These are phyloP conservation scores for Thelephora aurantiotincta DNA, from an alignment of 768 basidiomycete genomes.

Conservation along the genomic window DNA sequence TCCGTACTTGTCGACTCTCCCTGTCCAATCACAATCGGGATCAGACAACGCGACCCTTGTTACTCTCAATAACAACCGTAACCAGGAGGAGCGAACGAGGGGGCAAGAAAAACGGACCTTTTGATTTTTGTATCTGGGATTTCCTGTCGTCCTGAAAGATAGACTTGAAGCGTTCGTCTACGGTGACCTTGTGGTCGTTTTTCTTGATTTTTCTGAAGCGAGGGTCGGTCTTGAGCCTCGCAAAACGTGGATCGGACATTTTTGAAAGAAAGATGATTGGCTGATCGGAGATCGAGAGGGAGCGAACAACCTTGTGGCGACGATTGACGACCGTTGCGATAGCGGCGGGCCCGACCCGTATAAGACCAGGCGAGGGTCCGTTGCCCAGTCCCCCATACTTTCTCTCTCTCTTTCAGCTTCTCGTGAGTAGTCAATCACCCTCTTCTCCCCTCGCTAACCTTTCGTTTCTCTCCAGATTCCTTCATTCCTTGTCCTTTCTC, in stretches of 20 bases:
- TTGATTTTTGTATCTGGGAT: slow-evolving; percentile 18
- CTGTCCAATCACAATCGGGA: slow-evolving; percentile 18
- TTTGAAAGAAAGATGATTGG: slow-evolving; percentile 4
- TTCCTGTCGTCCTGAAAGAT: slow-evolving; percentile 44
- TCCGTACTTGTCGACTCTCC: slow-evolving; percentile 83
- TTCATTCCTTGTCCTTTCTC: slow-evolving; percentile 10
- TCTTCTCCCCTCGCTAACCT: slow-evolving; percentile 1
- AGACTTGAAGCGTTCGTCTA: slow-evolving; percentile 85
- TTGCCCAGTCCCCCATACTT: slow-evolving; percentile 1
- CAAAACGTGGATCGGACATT: slow-evolving; percentile 83
- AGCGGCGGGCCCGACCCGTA: neutral
- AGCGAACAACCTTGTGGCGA: slow-evolving; percentile 5
- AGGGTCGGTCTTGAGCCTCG: slow-evolving; percentile 78
- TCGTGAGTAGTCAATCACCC: slow-evolving; percentile 12
- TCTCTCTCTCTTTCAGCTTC: slow-evolving; percentile 9
- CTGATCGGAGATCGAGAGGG: neutral
- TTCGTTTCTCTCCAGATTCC: slow-evolving; percentile 5
- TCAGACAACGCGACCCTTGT: too few relatives aligned
- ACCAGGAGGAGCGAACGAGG: neutral
- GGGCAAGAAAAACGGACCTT: slow-evolving; percentile 5
- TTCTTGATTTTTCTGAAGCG: slow-evolving; percentile 81
- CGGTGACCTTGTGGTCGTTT: slow-evolving; percentile 65
- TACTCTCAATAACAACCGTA: neutral
- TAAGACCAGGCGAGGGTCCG: slow-evolving; percentile 1
- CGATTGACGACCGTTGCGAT: neutral